A percentile compares a stretch with the other conserved stretches of the same genome.
Evolutionary conservation across 441 rosid genomes (phyloP).

Genomic region (Euphorbia celastroides): DNA sequence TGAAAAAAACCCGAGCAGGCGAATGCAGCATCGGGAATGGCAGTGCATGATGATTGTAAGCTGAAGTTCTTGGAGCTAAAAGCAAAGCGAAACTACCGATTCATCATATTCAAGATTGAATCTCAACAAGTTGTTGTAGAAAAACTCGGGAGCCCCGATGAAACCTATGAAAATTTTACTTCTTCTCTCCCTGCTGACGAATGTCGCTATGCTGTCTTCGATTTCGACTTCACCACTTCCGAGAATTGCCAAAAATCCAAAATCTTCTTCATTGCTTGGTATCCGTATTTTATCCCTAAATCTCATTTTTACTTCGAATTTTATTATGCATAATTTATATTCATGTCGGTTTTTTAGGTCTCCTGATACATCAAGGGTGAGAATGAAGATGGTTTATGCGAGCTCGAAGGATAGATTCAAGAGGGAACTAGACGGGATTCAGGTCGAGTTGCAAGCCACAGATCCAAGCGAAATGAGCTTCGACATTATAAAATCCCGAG

Average conservation of each 20-base stretch:
- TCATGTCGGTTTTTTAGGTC: slow-evolving; percentile 37
- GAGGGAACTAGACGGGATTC: slow-evolving; percentile 77
- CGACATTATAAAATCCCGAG: slow-evolving; percentile 57
- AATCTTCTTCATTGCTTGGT: slow-evolving; percentile 79
- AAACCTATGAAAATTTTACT: slow-evolving; percentile 56
- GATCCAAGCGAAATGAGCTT: slow-evolving; percentile 75
- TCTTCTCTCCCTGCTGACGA: slow-evolving; percentile 52
- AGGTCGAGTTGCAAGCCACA: slow-evolving; percentile 76
- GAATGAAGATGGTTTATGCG: slow-evolving; percentile 76
- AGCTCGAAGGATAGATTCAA: slow-evolving; percentile 77
- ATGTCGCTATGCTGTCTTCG: slow-evolving; percentile 71
- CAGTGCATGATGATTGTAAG: slow-evolving; percentile 63
- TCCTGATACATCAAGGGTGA: slow-evolving; percentile 58
- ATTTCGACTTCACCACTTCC: slow-evolving; percentile 62
- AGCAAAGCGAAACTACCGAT: slow-evolving; percentile 57
- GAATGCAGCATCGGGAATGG: slow-evolving; percentile 69
- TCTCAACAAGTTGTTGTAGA: slow-evolving; percentile 62
- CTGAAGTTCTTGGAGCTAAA: slow-evolving; percentile 66
- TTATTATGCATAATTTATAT: too few species aligned
- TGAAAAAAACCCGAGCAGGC: slow-evolving; percentile 33
- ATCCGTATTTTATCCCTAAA: not conserved
- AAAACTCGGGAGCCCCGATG: slow-evolving; percentile 45
- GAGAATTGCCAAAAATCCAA: slow-evolving; percentile 83
- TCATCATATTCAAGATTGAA: slow-evolving; percentile 58
- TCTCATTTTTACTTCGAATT: not conserved